Evolutionary conservation across 1,284 basidiomycete genomes (phyloP).

Genomic region (Pseudozyma sp.): DNA sequence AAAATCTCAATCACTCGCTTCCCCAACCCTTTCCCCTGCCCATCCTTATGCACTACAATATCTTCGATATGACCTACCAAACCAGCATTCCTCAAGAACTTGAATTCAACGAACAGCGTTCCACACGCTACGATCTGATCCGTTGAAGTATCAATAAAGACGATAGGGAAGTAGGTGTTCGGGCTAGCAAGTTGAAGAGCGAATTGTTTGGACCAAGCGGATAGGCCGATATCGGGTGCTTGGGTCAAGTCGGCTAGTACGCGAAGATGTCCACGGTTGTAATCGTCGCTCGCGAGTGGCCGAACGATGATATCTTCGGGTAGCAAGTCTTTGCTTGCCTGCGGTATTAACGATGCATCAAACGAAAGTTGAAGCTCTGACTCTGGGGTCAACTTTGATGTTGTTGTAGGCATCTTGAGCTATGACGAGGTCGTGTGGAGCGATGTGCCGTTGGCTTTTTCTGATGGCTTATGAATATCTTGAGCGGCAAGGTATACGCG

Average conservation of each 20-base stretch:
- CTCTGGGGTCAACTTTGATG: constrained; percentile 75
- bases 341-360: constrained; percentile 76
- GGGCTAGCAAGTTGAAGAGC: constrained; percentile 30
- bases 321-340: constrained; percentile 74
- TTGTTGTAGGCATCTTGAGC: constrained; percentile 44
- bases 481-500: background rate
- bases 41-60: constrained; percentile 87
- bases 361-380: constrained; percentile 81
- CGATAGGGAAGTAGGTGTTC: constrained; percentile 80
- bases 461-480: background rate
- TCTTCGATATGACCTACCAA: constrained; percentile 95
- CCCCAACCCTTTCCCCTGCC: constrained; percentile 91
- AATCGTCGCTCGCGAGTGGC: constrained; percentile 87
- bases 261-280: constrained; percentile 82
- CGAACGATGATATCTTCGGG: constrained; percentile 78
- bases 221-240: constrained; percentile 80
- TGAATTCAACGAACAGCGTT: constrained; percentile 87
- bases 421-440: background rate
- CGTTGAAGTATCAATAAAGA: constrained; percentile 80
- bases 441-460: background rate
- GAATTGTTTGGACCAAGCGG: constrained; percentile 70
- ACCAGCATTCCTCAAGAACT: constrained; percentile 86
- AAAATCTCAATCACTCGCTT: constrained; percentile 86
- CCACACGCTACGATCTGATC: constrained; percentile 88
- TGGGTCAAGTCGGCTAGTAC: constrained; percentile 84